Base-by-base conservation (phyloP, 169 alveolate species). In the Amoebophrya sp. region DNA sequence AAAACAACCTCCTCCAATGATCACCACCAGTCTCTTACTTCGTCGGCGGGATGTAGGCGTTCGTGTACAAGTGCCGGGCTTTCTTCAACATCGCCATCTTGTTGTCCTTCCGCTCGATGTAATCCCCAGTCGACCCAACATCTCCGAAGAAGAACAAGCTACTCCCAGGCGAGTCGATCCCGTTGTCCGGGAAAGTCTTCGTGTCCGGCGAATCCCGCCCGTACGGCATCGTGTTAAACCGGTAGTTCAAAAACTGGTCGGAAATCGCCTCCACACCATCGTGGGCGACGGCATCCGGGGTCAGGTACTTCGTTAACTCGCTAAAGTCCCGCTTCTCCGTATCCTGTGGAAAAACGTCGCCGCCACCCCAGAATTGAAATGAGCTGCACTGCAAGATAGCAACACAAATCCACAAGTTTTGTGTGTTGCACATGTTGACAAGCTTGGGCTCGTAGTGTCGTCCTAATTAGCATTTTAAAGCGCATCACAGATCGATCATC, bases 31-130 rank as follows among this genome's bases (percentile, higher is more conserved):
- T n/a, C n/a, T n/a, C 91, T 89, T 91, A 92, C 94, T 92, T 92
- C 83, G 94, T 92, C 41, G 94, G 94, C 66, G 94, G 94, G 90
- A 92, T 92, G 94, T 92, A 92, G 40, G 94, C 94, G 7, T 91
- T 89, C 7, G 94, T 92, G 92, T 92, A 92, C 92, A 92, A 54
- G 92, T 92, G 94, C 12, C 94, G 92, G 38, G 91, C 94, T 88
- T 92, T 92, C 18, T 91, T 91, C 92, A 92, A 47, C 35, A 91
- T 91, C 32, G 89, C 89, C 77, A 91, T 89, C 89, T 92, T 92
- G 92, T 92, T 92, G 94, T 92, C 94, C 93, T 92, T 91, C 54
- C 94, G 94, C 92, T 92, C 94, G 89, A 89, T 89, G 92, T 92
- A 92, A 54, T 92, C 94, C 25, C 94, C 94, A 3, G 92, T 41